A percentile compares a stretch with the other conserved stretches of the same genome.
These are phyloP conservation scores for Hylodesmum podocarpum DNA, from an alignment of 306 rosid genomes.

Conservation along the genomic window DNA sequence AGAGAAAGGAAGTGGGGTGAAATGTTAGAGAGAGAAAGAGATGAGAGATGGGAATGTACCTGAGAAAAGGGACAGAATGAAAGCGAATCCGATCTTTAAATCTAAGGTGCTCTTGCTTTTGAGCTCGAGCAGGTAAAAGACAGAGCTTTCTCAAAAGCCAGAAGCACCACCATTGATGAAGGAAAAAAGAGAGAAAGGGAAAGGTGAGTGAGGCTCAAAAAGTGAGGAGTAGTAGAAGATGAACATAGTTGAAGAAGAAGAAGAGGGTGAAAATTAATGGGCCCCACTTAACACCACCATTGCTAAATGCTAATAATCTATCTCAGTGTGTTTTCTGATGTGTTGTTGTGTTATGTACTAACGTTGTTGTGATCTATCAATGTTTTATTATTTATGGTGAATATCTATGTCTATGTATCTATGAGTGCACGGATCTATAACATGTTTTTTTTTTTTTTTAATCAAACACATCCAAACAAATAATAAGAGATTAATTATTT, in stretches of 20 bases:
- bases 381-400: not conserved
- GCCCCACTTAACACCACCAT: conserved; percentile 37
- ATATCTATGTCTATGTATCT: not conserved
- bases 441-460: too few relatives aligned
- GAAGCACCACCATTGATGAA: conserved; percentile 31
- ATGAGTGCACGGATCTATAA: not conserved
- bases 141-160: conserved; percentile 43
- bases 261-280: conserved; percentile 28
- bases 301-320: conserved; percentile 3
- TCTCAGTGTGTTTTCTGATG: not conserved
- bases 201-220: conserved; percentile 28
- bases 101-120: conserved; percentile 49
- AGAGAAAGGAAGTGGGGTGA: conserved; percentile 34
- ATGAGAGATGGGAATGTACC: conserved; percentile 47
- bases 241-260: not conserved
- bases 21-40: conserved; percentile 40
- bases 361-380: not conserved
- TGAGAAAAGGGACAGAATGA: conserved; percentile 53
- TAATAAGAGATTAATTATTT: too few relatives aligned
- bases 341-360: not conserved
- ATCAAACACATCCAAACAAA: too few relatives aligned
- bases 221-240: conserved; percentile 21
- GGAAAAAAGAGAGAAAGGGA: conserved; percentile 14
- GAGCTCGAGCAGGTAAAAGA: conserved; percentile 46
- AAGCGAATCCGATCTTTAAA: conserved; percentile 56